A percentile compares a stretch with the other conserved stretches of the same genome.
These are phyloP conservation scores for Zarea fungicola DNA, from an alignment of 2,329 filamentous ascomycete species.

Conservation along the genomic window DNA sequence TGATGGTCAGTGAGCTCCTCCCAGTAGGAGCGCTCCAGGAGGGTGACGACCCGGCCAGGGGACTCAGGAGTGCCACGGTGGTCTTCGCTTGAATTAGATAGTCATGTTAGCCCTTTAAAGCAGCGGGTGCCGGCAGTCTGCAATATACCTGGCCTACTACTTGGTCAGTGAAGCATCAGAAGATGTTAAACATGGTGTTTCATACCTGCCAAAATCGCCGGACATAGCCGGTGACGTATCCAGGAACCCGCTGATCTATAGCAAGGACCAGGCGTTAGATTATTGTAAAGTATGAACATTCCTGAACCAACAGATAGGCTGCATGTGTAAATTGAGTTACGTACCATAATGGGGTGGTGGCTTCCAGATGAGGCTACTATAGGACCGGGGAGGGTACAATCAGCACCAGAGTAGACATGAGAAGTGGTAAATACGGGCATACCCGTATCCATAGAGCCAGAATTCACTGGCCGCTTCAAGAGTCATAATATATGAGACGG, in stretches of 20 bases:
- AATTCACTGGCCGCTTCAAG: constrained; percentile 54
- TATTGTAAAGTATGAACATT: too few species aligned
- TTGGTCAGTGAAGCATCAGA: constrained; percentile 8
- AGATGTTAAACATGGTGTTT: constrained; percentile 15
- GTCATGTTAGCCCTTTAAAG: not conserved
- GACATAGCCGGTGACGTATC: constrained; percentile 90
- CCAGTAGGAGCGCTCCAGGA: constrained; percentile 84
- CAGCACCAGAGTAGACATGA: not conserved
- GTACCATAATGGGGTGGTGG: constrained; percentile 92
- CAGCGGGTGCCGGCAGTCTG: not conserved
- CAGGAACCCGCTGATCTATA: constrained; percentile 75
- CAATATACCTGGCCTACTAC: constrained; percentile 33
- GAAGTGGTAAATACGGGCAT: constrained; percentile 23
- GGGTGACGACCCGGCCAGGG: constrained; percentile 86
- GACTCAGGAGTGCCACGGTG: constrained; percentile 85
- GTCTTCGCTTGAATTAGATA: constrained; percentile 61
- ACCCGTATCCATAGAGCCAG: constrained; percentile 98
- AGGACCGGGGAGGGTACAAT: constrained; percentile 8
- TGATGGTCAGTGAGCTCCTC: constrained; percentile 66
- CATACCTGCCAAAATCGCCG: constrained; percentile 96
- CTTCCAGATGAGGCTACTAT: constrained; percentile 91
- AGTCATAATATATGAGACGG: too few species aligned
- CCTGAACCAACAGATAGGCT: not conserved
- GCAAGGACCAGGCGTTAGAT: constrained; percentile 11
- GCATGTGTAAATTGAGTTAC: not conserved